Evolutionary conservation across 257 asterid species (phyloP), one percentile per base, ranked within the genome.

Genomic region (Rehmannia glutinosa): DNA sequence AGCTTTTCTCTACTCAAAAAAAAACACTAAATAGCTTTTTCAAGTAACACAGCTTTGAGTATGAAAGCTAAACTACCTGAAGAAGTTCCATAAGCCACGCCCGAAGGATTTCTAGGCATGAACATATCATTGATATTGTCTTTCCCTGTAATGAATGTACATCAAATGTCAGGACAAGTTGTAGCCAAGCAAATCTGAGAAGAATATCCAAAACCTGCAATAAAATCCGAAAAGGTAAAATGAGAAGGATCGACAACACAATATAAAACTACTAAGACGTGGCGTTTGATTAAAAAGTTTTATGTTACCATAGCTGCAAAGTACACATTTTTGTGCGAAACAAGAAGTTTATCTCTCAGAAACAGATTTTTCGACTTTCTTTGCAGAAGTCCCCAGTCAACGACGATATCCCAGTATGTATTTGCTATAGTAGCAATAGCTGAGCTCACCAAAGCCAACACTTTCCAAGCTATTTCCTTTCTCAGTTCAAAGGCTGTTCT

Each of bases 11-110:
- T n/a, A n/a, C n/a, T n/a, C n/a, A 28, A 28, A 28, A 28, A 28
- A 28, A 28, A 2, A 28, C 5, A 2, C 20, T 17, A n/a, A 25
- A 62, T 36, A 19, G 41, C 2, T 13, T 25, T 33, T 12, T 10
- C n/a, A 25, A 71, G 24, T 39, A 71, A 30, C 13, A 47, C 0
- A 7, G 50, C 30, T n/a, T 24, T 11, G 5, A 1, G 8, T 49
- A 32, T 15, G 32, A 35, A 24, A 20, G 42, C n/a, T 19, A 41
- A 67, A 36, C 45, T 79, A 91, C 97, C 97, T 86, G 87, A 91
- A 91, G 87, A 91, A 88, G 83, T 84, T 88, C 97, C 97, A 91
- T 51, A 88, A 73, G 66, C 97, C 91, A 17, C 97, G 97, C 6
- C n/a, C 96, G 91, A 72, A 91, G 67, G 68, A 91, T 85, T 79